Evolutionary conservation across 345 rosid genomes (phyloP).

Genomic region (Clarkia xantiana): DNA sequence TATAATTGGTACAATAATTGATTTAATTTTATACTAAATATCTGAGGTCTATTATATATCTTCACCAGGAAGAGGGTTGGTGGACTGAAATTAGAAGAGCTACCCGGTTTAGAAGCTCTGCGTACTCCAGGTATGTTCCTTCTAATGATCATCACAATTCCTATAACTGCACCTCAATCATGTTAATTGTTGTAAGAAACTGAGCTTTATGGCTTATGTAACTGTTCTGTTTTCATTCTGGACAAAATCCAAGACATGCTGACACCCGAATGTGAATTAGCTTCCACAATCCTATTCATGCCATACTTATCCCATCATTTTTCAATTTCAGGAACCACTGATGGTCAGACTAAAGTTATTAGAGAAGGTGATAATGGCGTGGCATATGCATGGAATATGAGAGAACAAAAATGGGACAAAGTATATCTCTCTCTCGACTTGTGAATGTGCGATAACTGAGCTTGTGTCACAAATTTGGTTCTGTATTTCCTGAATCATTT

Average conservation of each 20-base stretch:
- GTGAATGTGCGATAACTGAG: background rate
- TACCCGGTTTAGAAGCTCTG: slow-evolving; percentile 86
- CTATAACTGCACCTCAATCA: too few relatives aligned
- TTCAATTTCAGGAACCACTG: slow-evolving; percentile 53
- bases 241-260: background rate
- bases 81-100: slow-evolving; percentile 77
- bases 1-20: background rate
- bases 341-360: slow-evolving; percentile 84
- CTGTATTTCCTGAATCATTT: background rate
- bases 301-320: background rate
- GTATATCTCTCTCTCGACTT: slow-evolving; percentile 24
- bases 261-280: background rate
- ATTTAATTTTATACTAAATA: background rate
- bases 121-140: slow-evolving; percentile 54
- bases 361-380: slow-evolving; percentile 99
- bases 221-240: too few relatives aligned
- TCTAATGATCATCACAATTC: too few relatives aligned
- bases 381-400: slow-evolving; percentile 87
- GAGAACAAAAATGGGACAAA: slow-evolving; percentile 85
- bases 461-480: background rate
- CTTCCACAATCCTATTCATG: background rate
- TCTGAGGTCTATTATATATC: too few relatives aligned
- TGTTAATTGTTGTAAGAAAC: too few relatives aligned
- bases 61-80: slow-evolving; percentile 82
- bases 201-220: too few relatives aligned